A percentile compares a stretch with the other conserved stretches of the same genome.
These are phyloP conservation scores for Paracorniculantispora psalliotae DNA, from an alignment of 2,329 filamentous ascomycete species.

Conservation along the genomic window DNA sequence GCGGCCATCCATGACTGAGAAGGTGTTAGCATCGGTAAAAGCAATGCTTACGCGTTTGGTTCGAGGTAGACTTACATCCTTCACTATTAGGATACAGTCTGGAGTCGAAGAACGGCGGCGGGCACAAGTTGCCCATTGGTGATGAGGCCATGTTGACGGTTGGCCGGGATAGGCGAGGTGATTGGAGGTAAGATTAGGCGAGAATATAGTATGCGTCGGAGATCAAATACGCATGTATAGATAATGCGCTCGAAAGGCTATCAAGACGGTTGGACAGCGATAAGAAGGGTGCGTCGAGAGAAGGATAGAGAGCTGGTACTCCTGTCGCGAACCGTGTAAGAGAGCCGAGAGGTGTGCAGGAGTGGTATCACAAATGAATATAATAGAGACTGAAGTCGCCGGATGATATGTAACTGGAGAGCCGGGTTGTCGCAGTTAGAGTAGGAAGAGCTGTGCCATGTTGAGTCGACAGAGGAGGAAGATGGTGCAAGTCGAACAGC, in stretches of 20 bases:
- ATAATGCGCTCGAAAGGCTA: background rate
- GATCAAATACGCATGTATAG: background rate
- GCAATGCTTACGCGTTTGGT: background rate
- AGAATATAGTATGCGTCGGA: background rate
- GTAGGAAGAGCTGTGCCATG: slow-evolving; percentile 1
- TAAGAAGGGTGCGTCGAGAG: too few species aligned
- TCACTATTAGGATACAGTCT: slow-evolving; percentile 52
- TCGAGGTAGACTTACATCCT: slow-evolving; percentile 56
- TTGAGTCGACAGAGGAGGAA: background rate
- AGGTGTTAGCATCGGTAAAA: slow-evolving; percentile 8
- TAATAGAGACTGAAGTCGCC: too few species aligned
- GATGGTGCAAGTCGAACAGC: background rate
- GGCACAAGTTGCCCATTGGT: slow-evolving; percentile 45
- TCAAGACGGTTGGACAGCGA: background rate
- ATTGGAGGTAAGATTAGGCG: background rate
- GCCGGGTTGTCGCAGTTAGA: background rate
- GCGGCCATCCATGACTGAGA: slow-evolving; percentile 52
- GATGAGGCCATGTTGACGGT: background rate
- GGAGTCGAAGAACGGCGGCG: slow-evolving; percentile 64
- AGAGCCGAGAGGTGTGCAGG: background rate
- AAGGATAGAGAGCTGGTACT: too few species aligned
- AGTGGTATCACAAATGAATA: background rate
- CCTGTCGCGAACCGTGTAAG: background rate
- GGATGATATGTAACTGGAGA: background rate
- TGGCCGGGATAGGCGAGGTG: background rate